Conservation (phyloP, 139 green algal genomes). For the Chlorella vulgaris region DNA sequence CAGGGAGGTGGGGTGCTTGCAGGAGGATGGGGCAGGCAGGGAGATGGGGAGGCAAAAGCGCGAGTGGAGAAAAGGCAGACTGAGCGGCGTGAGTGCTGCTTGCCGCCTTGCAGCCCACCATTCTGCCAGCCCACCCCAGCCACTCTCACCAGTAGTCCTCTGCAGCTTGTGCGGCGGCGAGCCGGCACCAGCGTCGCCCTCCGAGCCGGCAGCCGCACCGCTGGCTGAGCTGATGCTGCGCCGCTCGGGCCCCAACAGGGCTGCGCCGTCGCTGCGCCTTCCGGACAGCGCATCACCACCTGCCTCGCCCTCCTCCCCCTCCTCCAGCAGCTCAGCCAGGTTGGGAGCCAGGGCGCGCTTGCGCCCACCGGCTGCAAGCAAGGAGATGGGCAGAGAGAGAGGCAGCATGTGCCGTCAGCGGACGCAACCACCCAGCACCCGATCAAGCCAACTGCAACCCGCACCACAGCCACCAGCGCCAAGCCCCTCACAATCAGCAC, state of each 20-base stretch:
- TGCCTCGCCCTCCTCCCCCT: neutral
- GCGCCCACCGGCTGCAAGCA: conserved; percentile 22
- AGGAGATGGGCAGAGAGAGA: neutral
- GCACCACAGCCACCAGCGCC: too few relatives aligned
- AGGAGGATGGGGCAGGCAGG: neutral
- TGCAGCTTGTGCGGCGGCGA: conserved; percentile 30
- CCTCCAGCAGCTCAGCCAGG: conserved; percentile 34
- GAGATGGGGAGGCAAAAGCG: too few relatives aligned
- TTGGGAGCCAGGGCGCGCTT: conserved; percentile 44
- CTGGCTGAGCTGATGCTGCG: conserved; percentile 8
- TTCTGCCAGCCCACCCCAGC: neutral
- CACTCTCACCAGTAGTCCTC: neutral
- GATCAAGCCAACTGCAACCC: too few relatives aligned
- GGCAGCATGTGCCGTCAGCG: neutral
- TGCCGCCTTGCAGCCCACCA: neutral
- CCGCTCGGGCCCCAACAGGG: conserved; percentile 11
- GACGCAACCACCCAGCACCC: neutral
- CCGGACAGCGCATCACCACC: neutral
- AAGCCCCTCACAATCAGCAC: too few relatives aligned
- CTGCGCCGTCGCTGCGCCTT: conserved; percentile 24
- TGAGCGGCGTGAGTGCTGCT: too few relatives aligned
- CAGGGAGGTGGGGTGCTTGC: neutral
- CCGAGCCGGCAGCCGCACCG: neutral
- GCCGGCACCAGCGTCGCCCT: too few relatives aligned
- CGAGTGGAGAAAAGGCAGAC: too few relatives aligned